Evolutionary conservation across 352 stramenopile species (phyloP).

Genomic region (Thalassiosira hispida): DNA sequence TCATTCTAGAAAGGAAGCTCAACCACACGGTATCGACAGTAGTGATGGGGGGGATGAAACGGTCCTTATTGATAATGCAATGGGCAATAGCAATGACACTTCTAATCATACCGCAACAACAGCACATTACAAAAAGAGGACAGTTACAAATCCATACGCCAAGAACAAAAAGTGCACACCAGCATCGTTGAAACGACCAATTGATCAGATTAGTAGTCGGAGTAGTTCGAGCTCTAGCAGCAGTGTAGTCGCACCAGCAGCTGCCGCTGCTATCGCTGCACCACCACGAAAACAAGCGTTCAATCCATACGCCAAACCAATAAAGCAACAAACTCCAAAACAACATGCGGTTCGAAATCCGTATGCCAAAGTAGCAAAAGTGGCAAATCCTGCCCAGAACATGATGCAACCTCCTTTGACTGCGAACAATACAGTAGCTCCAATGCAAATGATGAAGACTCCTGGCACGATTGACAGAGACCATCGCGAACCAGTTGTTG

Average conservation of each 20-base stretch:
- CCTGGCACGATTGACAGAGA: neutral
- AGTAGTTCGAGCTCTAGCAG: conserved; percentile 20
- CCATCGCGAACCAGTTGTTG: neutral
- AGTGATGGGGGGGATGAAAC: conserved; percentile 8
- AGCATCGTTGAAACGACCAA: conserved; percentile 22
- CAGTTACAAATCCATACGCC: conserved; percentile 44
- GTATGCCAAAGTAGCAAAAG: conserved; percentile 19
- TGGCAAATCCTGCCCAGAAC: neutral
- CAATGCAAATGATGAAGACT: neutral
- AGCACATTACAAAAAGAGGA: conserved; percentile 16
- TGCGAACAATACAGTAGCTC: neutral
- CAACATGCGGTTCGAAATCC: conserved; percentile 31
- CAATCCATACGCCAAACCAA: conserved; percentile 52
- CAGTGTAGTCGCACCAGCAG: neutral
- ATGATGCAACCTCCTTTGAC: neutral
- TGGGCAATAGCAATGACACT: neutral
- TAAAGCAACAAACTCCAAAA: conserved; percentile 4
- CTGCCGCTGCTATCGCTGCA: neutral
- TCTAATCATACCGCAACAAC: neutral
- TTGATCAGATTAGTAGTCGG: conserved; percentile 27
- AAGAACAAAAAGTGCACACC: conserved; percentile 5
- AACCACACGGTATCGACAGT: too few species aligned
- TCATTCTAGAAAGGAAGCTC: neutral
- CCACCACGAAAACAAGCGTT: conserved; percentile 19
- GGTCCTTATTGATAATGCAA: neutral